Percentiles rank a stretch among this genome's conserved stretches.
Conservation (phyloP, 2,329 filamentous ascomycete species). For the Fusarium mundagurra region DNA sequence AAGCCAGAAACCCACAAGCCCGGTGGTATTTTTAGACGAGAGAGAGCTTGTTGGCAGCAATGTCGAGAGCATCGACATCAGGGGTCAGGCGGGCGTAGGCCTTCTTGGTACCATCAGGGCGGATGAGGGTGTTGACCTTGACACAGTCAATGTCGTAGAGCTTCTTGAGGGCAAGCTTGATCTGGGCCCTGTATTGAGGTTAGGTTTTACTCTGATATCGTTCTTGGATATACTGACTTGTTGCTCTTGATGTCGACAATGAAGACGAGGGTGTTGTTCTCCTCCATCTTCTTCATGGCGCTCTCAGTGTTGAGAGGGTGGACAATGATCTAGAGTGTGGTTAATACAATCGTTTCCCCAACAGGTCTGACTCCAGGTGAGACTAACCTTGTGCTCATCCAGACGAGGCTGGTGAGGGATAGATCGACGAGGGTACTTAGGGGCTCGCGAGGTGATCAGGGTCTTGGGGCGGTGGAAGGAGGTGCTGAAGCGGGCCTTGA, state of each 20-base stretch:
- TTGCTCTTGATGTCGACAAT: conserved; percentile 97
- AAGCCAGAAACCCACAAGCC: conserved; percentile 41
- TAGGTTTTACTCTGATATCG: not conserved
- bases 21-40: conserved; percentile 63
- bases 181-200: conserved; percentile 76
- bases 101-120: conserved; percentile 98
- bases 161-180: conserved; percentile 98
- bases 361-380: not conserved
- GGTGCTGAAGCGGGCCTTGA: conserved; percentile 91
- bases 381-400: conserved; percentile 92
- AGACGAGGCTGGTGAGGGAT: conserved; percentile 89
- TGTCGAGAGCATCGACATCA: conserved; percentile 98
- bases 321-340: conserved; percentile 73
- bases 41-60: conserved; percentile 97
- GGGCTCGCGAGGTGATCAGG: conserved; percentile 85
- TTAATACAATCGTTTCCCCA: not conserved
- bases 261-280: conserved; percentile 99
- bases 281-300: conserved; percentile 99
- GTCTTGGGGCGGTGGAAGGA: conserved; percentile 99
- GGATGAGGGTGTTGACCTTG: conserved; percentile 99
- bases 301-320: conserved; percentile 99
- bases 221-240: conserved; percentile 54
- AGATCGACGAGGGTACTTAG: conserved; percentile 97
- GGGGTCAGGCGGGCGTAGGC: conserved; percentile 94
- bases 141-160: conserved; percentile 97